Percentiles rank a stretch among this genome's conserved stretches.
phyloP scores from a whole-genome alignment of 2,329 filamentous ascomycete species.

The Diaporthe batatas region DNA sequence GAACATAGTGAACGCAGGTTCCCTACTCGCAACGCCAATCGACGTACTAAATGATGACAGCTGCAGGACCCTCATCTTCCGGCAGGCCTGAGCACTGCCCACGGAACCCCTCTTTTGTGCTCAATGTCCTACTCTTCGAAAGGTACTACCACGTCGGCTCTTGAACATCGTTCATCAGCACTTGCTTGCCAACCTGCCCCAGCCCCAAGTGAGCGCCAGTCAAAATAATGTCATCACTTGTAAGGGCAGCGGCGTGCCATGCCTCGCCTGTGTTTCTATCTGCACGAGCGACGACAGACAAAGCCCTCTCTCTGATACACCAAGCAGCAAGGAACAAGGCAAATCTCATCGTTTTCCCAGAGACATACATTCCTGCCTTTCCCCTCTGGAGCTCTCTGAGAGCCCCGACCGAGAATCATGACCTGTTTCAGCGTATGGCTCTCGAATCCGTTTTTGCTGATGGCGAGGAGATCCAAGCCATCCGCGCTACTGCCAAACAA shows the following conservation, averaged over 20 bases:
- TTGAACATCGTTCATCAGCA: background rate
- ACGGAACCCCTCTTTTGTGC: constrained; percentile 14
- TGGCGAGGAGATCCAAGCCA: constrained; percentile 41
- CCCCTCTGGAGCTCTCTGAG: constrained; percentile 39
- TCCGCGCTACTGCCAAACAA: constrained; percentile 39
- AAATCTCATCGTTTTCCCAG: constrained; percentile 42
- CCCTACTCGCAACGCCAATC: background rate
- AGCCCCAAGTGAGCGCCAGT: background rate
- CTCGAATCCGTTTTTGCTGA: constrained; percentile 41
- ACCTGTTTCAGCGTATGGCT: constrained; percentile 18
- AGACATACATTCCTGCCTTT: constrained; percentile 42
- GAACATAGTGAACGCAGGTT: background rate
- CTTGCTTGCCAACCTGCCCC: background rate
- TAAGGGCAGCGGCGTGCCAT: constrained; percentile 32
- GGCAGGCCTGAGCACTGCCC: background rate
- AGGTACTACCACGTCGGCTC: background rate
- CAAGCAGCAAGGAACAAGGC: constrained; percentile 42
- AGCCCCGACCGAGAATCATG: constrained; percentile 24
- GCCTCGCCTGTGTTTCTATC: constrained; percentile 43
- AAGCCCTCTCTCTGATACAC: constrained; percentile 40
- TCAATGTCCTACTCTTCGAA: background rate
- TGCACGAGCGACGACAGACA: constrained; percentile 42
- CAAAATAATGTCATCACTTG: constrained; percentile 3
- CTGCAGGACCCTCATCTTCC: background rate
- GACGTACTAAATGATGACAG: constrained; percentile 26